Base-by-base conservation (phyloP, 2,329 filamentous ascomycete species). In the Fusarium sp. region DNA sequence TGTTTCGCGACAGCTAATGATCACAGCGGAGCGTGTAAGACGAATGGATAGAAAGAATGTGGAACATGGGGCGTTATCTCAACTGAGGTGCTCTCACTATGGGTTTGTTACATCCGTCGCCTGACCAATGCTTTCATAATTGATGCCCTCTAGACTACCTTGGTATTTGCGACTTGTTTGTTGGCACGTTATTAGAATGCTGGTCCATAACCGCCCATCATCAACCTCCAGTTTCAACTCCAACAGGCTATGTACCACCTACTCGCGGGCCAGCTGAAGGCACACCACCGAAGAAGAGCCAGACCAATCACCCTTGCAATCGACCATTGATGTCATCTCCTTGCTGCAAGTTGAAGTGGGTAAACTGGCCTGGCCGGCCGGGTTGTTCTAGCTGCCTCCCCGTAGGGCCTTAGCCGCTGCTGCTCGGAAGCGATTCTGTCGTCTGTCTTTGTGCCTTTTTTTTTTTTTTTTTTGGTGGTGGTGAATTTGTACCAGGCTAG, bases 231-330 rank as follows among this genome's bases (percentile, higher is more conserved):
- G 57, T 50, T 53, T 51, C 45, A 42, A 57, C 57, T 59, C 56
- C 56, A 62, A 53, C 29, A 25, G 38, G 39, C 42, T 43, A 37
- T 32, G 36, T 59, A 17, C 54, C 47, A 46, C 19, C 19, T 19
- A 19, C 19, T 19, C 19, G 60, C 55, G 54, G 54, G 35, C 55
- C 62, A 65, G 62, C 62, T 66, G 63, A 64, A 66, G 53, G 43
- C 63, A 52, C 58, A 63, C 58, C 63, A 66, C 63, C 63, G 63
- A 66, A 29, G 52, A 65, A 66, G 60, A 67, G 56, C 63, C 63
- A 52, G 35, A 27, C 63, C 63, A 66, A 66, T 66, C 56, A 61
- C 23, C 39, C 23, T 19, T 31, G 25, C 23, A 42, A 43, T 29
- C 38, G 37, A 29, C 37, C 35, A 60, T 66, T 29, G 63, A 66